Base-by-base conservation (phyloP, 192 early-diverging fungal species). In the Pilobolus umbonatus region DNA sequence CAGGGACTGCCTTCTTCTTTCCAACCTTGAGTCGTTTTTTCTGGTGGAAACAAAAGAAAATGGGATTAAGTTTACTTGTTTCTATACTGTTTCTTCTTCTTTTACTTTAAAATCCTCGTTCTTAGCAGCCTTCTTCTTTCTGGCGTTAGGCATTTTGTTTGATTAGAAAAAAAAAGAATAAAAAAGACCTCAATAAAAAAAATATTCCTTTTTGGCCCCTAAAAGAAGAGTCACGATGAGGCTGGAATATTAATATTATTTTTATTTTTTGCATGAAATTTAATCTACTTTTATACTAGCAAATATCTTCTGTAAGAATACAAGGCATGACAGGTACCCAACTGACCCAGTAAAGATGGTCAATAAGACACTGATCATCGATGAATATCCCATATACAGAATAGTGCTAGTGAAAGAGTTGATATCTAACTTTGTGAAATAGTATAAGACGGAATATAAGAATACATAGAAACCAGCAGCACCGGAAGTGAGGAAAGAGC, bases 1-100 rank as follows among this genome's bases (percentile, higher is more conserved):
- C 72, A 14, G 93, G 65, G 12, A 84, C 70, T 15, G 80, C 80
- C 74, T 90, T 89, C 67, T 88, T 87, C 73, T 93, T 91, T 46
- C 93, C 93, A 36, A 95, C 84, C 73, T 95, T 95, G 12, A 95
- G 82, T 71, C 91, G 91, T 58, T 86, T 80, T 87, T 95, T 95
- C 83, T 88, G 36, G 19, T 36, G 34, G 19, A 24, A 9, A 12
- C 19, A 32, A 11, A 42, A 5, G 35, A 24, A 14, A 6, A 39
- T 46, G 39, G 17, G 19, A n/a, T 24, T 5, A 36, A 25, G 30
- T 64, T 53, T 56, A 35, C 21, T 1, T 15, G 22, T 32, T 68
- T 61, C 25, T 59, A 34, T 8, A 19, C 4, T 17, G 19, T 4
- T 17, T 17, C 21, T 17, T 52, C 24, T 38, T 53, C 6, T 8